Evolutionary conservation across 257 asterid genomes (phyloP), one percentile per base, ranked within the genome.

Genomic region (Petrea volubilis): DNA sequence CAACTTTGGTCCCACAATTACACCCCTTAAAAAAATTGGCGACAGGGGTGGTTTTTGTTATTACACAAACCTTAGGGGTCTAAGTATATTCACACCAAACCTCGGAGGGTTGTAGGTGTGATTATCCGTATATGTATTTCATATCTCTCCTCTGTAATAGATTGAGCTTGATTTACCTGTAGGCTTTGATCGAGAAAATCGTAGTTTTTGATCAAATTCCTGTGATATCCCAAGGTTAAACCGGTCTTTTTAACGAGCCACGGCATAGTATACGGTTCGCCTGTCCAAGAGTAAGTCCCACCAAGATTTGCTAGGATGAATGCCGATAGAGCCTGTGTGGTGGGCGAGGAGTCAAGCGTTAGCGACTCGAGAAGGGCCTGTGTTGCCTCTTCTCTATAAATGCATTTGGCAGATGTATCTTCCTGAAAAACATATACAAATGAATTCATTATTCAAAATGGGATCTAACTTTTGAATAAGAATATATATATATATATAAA

Each of bases 261-360:
- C 25, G 93, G 84, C 52, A 70, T 65, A 9, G 97, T 93, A 80
- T 89, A 90, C 23, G 97, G 84, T 46, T 93, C 96, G 43, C 97
- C 97, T 10, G 86, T 75, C 97, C 97, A 93, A 62, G 97, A 84
- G 79, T 77, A 86, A 63, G 96, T 93, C 50, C 98, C 98, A 28
- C 96, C 97, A 29, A 91, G 83, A 78, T 87, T 91, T 41, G 98
- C 80, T 47, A 93, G 70, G 57, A 91, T 83, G 81, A 77, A 84
- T 1, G 96, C 89, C 28, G 97, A 86, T 60, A 86, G 67, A 40
- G 87, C 77, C 72, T 87, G 94, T 29, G 75, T 64, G 17, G 75
- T 56, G 2, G 81, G 72, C 25, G 77, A 78, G 24, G 84, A 90
- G 70, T 91, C 95, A 67, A 79, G 67, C 44, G 78, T 62, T 60